These are phyloP conservation scores for Amylocarpus encephaloides DNA, from an alignment of 2,329 filamentous ascomycete genomes.

Conservation along the genomic window DNA sequence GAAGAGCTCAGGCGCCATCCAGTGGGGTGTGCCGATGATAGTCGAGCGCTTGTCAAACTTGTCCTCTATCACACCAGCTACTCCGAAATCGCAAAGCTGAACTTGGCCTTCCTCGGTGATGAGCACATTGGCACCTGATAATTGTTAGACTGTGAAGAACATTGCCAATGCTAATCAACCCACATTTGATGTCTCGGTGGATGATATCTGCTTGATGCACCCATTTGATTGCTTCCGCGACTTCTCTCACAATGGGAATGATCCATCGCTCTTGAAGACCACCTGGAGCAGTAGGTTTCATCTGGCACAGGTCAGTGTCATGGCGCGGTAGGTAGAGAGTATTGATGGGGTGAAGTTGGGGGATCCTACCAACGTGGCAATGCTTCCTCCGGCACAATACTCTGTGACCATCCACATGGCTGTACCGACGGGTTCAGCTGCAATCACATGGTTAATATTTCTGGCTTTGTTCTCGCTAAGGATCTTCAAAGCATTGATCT, in stretches of 20 bases:
- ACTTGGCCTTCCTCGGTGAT: constrained; percentile 71
- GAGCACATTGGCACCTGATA: constrained; percentile 62
- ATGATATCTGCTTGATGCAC: constrained; percentile 64
- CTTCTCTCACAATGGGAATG: constrained; percentile 59
- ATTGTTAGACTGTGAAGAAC: constrained; percentile 1
- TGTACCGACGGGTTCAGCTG: constrained; percentile 69
- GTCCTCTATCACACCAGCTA: constrained; percentile 70
- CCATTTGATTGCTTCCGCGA: constrained; percentile 60
- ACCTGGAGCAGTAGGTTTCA: constrained; percentile 59
- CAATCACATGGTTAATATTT: constrained; percentile 77
- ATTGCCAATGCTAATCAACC: constrained; percentile 5
- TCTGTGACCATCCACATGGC: constrained; percentile 86
- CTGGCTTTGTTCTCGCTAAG: constrained; percentile 67
- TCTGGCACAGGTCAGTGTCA: constrained; percentile 26
- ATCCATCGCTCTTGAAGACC: constrained; percentile 67
- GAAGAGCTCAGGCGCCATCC: constrained; percentile 80
- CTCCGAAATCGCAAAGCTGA: constrained; percentile 80
- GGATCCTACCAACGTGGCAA: constrained; percentile 56
- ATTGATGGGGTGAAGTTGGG: no score
- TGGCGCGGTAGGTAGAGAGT: no score
- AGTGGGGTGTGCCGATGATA: constrained; percentile 76
- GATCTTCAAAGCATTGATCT: constrained; percentile 63
- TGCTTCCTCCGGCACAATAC: constrained; percentile 78
- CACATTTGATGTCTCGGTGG: constrained; percentile 64
- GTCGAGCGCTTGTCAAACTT: constrained; percentile 73